Evolutionary conservation across 2,329 filamentous ascomycete species (phyloP).

Genomic region (Neonectria sp.): DNA sequence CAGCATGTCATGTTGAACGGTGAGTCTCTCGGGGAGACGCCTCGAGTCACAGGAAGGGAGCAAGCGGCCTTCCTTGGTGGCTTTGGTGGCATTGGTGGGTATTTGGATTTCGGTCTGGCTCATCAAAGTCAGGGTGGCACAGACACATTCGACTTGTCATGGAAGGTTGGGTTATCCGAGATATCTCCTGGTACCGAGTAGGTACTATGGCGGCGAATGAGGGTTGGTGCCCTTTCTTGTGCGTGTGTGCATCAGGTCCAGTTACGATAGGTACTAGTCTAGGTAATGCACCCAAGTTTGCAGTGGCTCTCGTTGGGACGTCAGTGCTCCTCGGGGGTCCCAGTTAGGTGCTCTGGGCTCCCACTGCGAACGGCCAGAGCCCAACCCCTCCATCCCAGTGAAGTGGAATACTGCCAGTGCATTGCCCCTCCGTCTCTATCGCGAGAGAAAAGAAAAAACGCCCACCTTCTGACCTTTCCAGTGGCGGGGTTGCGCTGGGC

Average conservation of each 20-base stretch:
- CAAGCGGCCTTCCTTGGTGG: constrained; percentile 3
- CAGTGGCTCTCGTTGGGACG: constrained; percentile 6
- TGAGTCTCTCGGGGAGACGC: constrained; percentile 27
- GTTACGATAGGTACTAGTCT: background rate
- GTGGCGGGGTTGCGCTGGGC: constrained; percentile 24
- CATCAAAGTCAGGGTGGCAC: constrained; percentile 4
- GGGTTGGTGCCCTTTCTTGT: constrained; percentile 49
- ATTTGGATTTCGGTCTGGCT: constrained; percentile 11
- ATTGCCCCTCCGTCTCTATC: constrained; percentile 18
- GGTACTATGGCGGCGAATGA: constrained; percentile 35
- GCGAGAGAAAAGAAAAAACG: constrained; percentile 9
- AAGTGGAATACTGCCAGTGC: background rate
- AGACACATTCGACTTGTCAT: constrained; percentile 3
- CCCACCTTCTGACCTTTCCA: constrained; percentile 11
- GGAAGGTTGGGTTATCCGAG: constrained; percentile 20
- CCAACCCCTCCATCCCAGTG: constrained; percentile 25
- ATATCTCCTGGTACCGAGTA: constrained; percentile 26
- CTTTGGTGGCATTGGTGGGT: background rate
- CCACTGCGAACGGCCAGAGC: constrained; percentile 7
- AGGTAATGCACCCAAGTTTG: background rate
- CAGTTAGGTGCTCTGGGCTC: constrained; percentile 7
- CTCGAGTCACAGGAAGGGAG: constrained; percentile 1
- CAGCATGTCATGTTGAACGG: background rate
- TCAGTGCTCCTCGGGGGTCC: background rate
- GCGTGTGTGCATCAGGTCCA: constrained; percentile 17